phyloP scores from a whole-genome alignment of 2,329 filamentous ascomycete species.

The Scedosporium aurantiacum region DNA sequence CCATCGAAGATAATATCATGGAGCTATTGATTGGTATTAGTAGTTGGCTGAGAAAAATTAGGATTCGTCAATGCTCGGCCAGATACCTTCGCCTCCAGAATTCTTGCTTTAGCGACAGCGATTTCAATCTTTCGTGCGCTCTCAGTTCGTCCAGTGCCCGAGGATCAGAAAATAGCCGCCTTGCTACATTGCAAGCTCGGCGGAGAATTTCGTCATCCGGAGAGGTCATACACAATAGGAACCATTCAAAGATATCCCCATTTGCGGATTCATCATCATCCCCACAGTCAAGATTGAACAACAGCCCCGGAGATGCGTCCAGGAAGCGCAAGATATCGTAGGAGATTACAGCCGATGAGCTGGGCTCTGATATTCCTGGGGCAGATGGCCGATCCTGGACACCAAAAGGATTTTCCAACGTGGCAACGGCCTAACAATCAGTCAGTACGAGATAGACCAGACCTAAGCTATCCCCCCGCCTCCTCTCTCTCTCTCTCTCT shows the following conservation, averaged over 20 bases:
- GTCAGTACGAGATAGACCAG: background rate
- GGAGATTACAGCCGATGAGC: conserved; percentile 30
- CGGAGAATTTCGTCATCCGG: conserved; percentile 36
- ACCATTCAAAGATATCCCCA: conserved; percentile 31
- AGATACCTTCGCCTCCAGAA: conserved; percentile 44
- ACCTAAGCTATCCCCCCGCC: background rate
- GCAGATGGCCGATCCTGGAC: background rate
- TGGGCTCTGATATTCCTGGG: background rate
- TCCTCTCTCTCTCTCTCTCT: too few species aligned
- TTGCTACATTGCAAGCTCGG: conserved; percentile 35
- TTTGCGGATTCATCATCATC: conserved; percentile 16
- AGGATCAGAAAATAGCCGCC: conserved; percentile 32
- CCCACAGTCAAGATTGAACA: conserved; percentile 12
- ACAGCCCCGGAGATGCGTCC: conserved; percentile 32
- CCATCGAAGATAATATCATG: conserved; percentile 33
- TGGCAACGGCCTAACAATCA: background rate
- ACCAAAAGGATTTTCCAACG: background rate
- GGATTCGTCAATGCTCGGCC: background rate
- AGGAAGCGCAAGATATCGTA: conserved; percentile 47
- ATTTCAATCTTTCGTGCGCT: conserved; percentile 23
- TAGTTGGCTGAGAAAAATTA: background rate
- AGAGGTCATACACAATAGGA: conserved; percentile 43
- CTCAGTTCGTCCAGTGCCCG: conserved; percentile 24
- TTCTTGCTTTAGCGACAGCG: conserved; percentile 26
- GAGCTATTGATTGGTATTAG: conserved; percentile 14